A percentile compares a stretch with the other conserved stretches of the same genome.
These are phyloP conservation scores for Beverwykella pulmonaria DNA, from an alignment of 495 filamentous ascomycete species.

Conservation along the genomic window DNA sequence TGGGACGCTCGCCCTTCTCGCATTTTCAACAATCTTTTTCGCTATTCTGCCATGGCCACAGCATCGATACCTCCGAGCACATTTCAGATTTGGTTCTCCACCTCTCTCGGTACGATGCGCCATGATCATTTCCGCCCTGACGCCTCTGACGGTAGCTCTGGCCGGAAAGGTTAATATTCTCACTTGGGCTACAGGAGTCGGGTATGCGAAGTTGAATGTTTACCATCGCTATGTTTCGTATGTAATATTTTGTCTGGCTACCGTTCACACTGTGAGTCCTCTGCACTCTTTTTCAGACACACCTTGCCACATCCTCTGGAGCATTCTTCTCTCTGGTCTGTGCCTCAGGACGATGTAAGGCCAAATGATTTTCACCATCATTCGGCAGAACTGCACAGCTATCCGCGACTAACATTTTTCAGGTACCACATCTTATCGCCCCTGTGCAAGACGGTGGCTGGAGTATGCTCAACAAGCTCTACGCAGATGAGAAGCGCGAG, in stretches of 20 bases:
- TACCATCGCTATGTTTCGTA: constrained; percentile 24
- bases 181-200: constrained; percentile 24
- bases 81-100: constrained; percentile 17
- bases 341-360: background rate
- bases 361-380: background rate
- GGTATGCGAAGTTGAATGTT: constrained; percentile 25
- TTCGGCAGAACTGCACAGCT: background rate
- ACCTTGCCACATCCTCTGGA: too few species aligned
- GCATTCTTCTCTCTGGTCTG: too few species aligned
- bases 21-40: constrained; percentile 22
- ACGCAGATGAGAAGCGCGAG: constrained; percentile 16
- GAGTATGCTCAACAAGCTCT: constrained; percentile 15
- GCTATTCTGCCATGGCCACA: constrained; percentile 20
- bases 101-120: constrained; percentile 20
- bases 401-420: background rate
- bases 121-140: constrained; percentile 22
- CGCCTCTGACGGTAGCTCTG: constrained; percentile 14
- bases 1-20: constrained; percentile 1
- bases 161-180: constrained; percentile 24
- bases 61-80: constrained; percentile 14
- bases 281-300: too few species aligned
- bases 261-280: constrained; percentile 24
- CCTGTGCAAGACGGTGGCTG: constrained; percentile 23
- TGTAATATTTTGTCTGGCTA: constrained; percentile 7
- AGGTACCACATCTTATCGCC: constrained; percentile 27